Percentiles rank a stretch among this genome's conserved stretches.
Evolutionary conservation across 176 grass and related monocot genomes (phyloP).

Genomic region (Eleusine indica): DNA sequence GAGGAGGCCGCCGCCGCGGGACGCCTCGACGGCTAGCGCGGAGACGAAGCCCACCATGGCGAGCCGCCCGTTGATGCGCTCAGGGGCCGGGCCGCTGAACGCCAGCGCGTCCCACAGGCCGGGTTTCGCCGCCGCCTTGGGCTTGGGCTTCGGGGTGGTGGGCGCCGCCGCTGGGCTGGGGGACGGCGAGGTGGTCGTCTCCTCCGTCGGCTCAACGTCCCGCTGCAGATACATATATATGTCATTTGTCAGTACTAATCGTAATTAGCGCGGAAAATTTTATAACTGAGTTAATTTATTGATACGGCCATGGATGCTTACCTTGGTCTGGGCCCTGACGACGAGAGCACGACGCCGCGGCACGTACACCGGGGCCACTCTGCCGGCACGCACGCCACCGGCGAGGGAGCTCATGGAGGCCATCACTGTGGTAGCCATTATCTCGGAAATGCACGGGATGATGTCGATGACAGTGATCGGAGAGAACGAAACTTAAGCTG

Average conservation of each 20-base stretch:
- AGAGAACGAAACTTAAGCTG: neutral
- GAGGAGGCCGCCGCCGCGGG: slow-evolving; percentile 36
- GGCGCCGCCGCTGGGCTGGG: no score
- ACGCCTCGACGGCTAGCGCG: neutral
- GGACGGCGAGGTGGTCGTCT: no score
- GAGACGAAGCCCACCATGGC: slow-evolving; percentile 46
- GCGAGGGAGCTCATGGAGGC: slow-evolving; percentile 1
- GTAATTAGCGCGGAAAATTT: no score
- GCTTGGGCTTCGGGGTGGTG: no score
- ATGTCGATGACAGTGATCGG: neutral
- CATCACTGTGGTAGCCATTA: slow-evolving; percentile 16
- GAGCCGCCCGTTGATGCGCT: slow-evolving; percentile 65
- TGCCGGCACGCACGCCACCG: neutral
- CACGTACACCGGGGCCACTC: neutral
- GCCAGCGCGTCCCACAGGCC: slow-evolving; percentile 55
- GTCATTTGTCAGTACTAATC: no score
- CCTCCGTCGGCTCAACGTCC: no score
- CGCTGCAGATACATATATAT: no score
- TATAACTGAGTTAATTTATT: no score
- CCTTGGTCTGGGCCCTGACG: neutral
- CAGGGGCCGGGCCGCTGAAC: slow-evolving; percentile 63
- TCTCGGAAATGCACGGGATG: no score
- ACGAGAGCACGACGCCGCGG: neutral
- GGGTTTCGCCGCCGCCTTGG: no score
- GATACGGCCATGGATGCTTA: neutral